Conservation (phyloP, 352 stramenopile genomes). For the Phytophthora tubulina region DNA sequence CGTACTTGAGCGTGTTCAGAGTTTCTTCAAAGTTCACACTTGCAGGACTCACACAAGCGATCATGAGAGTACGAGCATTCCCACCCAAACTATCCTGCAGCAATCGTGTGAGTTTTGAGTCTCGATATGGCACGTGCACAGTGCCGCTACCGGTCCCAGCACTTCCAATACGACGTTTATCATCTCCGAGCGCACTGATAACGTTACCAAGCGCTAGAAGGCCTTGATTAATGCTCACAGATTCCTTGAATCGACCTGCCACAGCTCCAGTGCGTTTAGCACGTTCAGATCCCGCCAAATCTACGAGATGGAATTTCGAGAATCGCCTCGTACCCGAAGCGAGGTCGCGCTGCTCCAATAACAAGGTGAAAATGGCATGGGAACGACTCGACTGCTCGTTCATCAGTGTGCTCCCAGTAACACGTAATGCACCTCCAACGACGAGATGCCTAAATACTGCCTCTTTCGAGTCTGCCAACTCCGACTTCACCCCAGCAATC, state of each 20-base stretch:
- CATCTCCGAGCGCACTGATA: constrained; percentile 93
- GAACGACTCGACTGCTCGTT: constrained; percentile 92
- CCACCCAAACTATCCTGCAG: constrained; percentile 90
- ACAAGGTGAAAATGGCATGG: constrained; percentile 92
- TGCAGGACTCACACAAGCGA: constrained; percentile 85
- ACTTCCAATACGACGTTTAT: constrained; percentile 72
- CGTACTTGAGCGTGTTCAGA: constrained; percentile 98
- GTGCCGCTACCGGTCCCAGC: constrained; percentile 35
- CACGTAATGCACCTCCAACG: constrained; percentile 78
- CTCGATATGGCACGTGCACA: constrained; percentile 90
- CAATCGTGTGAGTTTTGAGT: constrained; percentile 92
- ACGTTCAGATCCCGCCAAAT: constrained; percentile 96
- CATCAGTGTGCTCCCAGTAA: constrained; percentile 91
- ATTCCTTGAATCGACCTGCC: constrained; percentile 93
- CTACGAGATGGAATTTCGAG: constrained; percentile 95
- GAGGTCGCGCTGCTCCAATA: constrained; percentile 79
- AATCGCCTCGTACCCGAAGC: constrained; percentile 57
- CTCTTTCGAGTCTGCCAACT: constrained; percentile 77
- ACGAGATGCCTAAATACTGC: constrained; percentile 87
- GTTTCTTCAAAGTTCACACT: constrained; percentile 95
- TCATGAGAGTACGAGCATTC: constrained; percentile 93
- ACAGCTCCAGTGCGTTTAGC: constrained; percentile 93
- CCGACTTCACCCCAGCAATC: constrained; percentile 84
- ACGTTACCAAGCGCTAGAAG: constrained; percentile 96
- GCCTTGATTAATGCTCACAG: constrained; percentile 96